These are phyloP conservation scores for Beauveria brongniartii DNA, from an alignment of 2,329 filamentous ascomycete genomes.

Conservation along the genomic window DNA sequence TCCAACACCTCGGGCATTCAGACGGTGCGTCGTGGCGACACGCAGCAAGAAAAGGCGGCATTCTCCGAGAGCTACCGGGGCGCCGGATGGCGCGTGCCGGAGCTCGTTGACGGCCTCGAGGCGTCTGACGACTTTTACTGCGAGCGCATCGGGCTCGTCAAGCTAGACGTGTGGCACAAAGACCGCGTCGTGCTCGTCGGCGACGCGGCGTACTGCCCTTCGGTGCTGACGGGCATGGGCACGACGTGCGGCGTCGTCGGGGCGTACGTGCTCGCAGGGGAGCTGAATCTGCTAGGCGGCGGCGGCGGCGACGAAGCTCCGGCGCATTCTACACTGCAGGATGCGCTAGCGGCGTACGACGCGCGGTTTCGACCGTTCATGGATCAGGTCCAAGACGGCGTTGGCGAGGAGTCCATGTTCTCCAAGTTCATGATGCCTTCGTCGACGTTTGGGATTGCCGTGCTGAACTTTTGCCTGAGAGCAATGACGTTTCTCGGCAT, in stretches of 20 bases:
- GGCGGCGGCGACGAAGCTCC: slow-evolving; percentile 10
- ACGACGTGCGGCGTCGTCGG: slow-evolving; percentile 40
- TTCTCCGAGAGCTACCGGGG: slow-evolving; percentile 31
- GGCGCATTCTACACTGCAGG: slow-evolving; percentile 14
- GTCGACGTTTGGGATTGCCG: background rate
- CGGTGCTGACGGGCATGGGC: slow-evolving; percentile 42
- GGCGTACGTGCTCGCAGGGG: slow-evolving; percentile 50
- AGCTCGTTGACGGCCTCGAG: slow-evolving; percentile 34
- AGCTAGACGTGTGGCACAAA: slow-evolving; percentile 32
- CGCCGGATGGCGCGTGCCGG: slow-evolving; percentile 32
- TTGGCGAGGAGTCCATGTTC: background rate
- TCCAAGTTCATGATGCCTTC: slow-evolving; percentile 5
- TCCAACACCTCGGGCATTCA: slow-evolving; percentile 6
- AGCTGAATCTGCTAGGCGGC: slow-evolving; percentile 28
- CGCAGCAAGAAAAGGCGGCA: slow-evolving; percentile 30
- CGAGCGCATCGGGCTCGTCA: slow-evolving; percentile 36
- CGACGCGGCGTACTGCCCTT: slow-evolving; percentile 45
- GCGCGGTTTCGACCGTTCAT: slow-evolving; percentile 36
- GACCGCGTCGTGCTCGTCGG: slow-evolving; percentile 44
- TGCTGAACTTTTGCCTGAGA: background rate
- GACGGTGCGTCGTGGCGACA: slow-evolving; percentile 21
- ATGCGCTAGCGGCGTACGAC: slow-evolving; percentile 36
- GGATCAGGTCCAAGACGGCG: slow-evolving; percentile 23
- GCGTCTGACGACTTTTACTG: slow-evolving; percentile 39
- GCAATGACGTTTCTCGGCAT: slow-evolving; percentile 8